phyloP scores from a whole-genome alignment of 768 basidiomycete species.

The Auricularia auricula-judae region DNA sequence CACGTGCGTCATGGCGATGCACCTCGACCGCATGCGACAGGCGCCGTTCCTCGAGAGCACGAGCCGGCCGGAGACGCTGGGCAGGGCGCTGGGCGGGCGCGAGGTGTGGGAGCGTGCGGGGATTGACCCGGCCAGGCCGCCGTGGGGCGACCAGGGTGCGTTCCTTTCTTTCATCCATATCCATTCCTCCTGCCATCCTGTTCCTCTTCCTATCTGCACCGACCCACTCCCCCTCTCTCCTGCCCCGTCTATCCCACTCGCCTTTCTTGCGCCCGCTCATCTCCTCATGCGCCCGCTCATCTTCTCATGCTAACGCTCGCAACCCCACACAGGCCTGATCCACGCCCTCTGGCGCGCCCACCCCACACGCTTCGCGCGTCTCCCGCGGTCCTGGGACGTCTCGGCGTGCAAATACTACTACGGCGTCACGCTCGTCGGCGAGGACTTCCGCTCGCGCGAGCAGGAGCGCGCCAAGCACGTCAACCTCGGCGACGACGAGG shows the following conservation, averaged over 20 bases:
- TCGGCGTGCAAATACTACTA: constrained; percentile 2
- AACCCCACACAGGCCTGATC: constrained; percentile 3
- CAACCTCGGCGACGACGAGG: background rate
- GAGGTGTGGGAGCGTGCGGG: background rate
- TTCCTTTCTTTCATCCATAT: too few species aligned
- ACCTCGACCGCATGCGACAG: constrained; percentile 10
- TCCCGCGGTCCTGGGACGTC: constrained; percentile 10
- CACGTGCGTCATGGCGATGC: constrained; percentile 10
- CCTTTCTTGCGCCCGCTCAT: too few species aligned
- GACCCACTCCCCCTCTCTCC: too few species aligned
- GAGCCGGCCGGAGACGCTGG: constrained; percentile 1
- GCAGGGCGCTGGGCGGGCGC: background rate
- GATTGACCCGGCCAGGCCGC: constrained; percentile 9
- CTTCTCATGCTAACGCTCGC: too few species aligned
- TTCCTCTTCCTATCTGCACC: too few species aligned
- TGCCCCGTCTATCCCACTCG: too few species aligned
- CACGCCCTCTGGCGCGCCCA: constrained; percentile 9
- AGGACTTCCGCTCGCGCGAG: background rate
- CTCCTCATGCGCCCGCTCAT: too few species aligned
- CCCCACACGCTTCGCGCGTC: constrained; percentile 6
- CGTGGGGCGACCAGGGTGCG: constrained; percentile 11
- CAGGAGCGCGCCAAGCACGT: background rate
- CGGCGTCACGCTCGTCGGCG: background rate
- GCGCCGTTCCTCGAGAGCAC: constrained; percentile 8
- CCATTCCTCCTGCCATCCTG: too few species aligned